Base-by-base conservation (phyloP, 805 yeast species). In the Teunomyces tritomae region DNA sequence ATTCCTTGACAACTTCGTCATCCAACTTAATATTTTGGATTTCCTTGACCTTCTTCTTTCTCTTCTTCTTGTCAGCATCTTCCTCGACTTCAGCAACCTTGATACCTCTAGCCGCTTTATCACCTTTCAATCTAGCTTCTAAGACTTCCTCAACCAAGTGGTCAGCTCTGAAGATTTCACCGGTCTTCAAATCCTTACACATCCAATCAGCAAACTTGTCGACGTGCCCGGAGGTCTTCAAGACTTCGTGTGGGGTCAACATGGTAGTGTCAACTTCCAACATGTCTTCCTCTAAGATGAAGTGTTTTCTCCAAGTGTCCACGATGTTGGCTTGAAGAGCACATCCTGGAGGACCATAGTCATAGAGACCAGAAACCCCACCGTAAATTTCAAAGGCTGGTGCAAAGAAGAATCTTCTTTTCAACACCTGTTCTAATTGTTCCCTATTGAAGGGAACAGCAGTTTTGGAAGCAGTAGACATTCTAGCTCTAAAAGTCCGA, bases 261-360 rank as follows among this genome's bases (percentile, higher is more conserved):
- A 94, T 91, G 49, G 99, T 89, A 71, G 95, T 85, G 76, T 95
- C 99, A 52, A 94, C 97, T 73, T 94, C 99, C 64, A 91, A 80
- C 98, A 94, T 94, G 64, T 94, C 98, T 75, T 94, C 99, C 73
- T 94, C 98, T 57, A 95, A 76, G 52, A 94, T 84, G 68, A 94
- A 94, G 73, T 94, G 99, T 70, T 91, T 92, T 77, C 98, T 87
- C 99, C 99, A 94, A 43, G 82, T 79, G 64, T 95, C 99, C 52
- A 94, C 77, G 53, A 94, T 79, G 69, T 94, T 92, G 61, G 97
- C 96, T 77, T 92, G 98, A 72, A 94, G 82, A 9, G 98, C 95
- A 76, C 98, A 92, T 53, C 99, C 99, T 67, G 99, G 97, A 54
- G 99, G 99, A 74, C 99, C 99, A 66, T 91, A 94, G 69, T 94